Conservation (phyloP, 257 asterid species). For the Solanum etuberosum region DNA sequence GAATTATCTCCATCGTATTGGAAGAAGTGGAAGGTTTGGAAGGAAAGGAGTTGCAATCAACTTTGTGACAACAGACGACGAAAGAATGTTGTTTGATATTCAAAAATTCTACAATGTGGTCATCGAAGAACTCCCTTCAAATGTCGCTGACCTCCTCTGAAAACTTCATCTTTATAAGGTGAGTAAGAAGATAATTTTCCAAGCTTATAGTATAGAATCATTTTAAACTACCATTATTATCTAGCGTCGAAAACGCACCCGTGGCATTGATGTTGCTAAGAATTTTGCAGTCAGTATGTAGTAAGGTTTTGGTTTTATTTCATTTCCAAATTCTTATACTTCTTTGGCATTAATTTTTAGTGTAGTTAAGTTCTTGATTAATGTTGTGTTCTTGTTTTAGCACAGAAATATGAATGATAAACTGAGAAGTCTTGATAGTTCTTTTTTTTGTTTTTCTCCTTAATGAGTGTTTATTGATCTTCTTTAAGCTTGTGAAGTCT, state of each 20-base stretch:
- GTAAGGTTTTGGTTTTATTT: neutral
- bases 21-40: slow-evolving; percentile 75
- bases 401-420: neutral
- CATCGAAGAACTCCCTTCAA: slow-evolving; percentile 62
- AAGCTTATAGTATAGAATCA: neutral
- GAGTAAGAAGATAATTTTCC: neutral
- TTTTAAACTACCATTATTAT: neutral
- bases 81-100: slow-evolving; percentile 56
- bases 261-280: neutral
- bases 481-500: neutral
- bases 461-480: neutral
- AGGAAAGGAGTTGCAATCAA: slow-evolving; percentile 75
- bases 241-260: neutral
- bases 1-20: slow-evolving; percentile 69
- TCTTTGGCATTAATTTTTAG: neutral
- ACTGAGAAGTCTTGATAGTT: neutral
- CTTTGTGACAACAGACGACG: slow-evolving; percentile 52
- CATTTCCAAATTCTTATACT: neutral
- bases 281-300: neutral
- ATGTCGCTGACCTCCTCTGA: slow-evolving; percentile 69
- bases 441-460: neutral
- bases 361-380: neutral
- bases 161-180: neutral
- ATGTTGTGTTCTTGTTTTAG: neutral
- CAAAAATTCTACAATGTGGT: slow-evolving; percentile 69